Percentiles rank a stretch among this genome's conserved stretches.
Conservation (phyloP, 1,139 yeast genomes). For the Geotrichum cucujoidarum region DNA sequence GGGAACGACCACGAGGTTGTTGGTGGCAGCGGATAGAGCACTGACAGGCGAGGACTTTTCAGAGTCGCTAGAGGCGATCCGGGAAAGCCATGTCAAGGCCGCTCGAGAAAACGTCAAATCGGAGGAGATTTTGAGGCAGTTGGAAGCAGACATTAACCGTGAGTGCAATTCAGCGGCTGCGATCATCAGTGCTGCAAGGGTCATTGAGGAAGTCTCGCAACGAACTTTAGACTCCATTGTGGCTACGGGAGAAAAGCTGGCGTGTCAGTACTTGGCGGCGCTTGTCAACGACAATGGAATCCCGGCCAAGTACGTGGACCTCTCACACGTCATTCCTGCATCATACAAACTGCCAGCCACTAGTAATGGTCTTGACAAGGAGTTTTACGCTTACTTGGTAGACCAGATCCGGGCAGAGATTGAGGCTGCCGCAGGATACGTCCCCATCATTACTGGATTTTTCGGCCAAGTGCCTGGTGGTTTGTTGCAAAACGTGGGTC, state of each 20-base stretch:
- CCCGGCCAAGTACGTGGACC: conserved; percentile 70
- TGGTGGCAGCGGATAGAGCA: conserved; percentile 69
- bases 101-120: conserved; percentile 55
- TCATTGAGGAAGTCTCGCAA: conserved; percentile 86
- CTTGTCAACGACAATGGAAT: conserved; percentile 77
- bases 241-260: conserved; percentile 89
- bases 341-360: conserved; percentile 1
- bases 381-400: not conserved
- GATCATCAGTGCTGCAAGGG: conserved; percentile 76
- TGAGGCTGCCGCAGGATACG: conserved; percentile 43
- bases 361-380: conserved; percentile 6
- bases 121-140: conserved; percentile 42
- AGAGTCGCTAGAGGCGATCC: conserved; percentile 54
- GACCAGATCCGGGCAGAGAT: conserved; percentile 45
- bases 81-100: conserved; percentile 71
- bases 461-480: conserved; percentile 96
- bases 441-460: conserved; percentile 93
- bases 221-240: conserved; percentile 84
- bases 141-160: conserved; percentile 52
- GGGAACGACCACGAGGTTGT: conserved; percentile 81
- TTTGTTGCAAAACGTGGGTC: conserved; percentile 81
- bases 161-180: conserved; percentile 68
- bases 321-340: conserved; percentile 54
- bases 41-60: conserved; percentile 41
- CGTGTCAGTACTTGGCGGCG: conserved; percentile 84